These are phyloP conservation scores for Scheffersomyces spartinae DNA, from an alignment of 805 yeast genomes.

Conservation along the genomic window DNA sequence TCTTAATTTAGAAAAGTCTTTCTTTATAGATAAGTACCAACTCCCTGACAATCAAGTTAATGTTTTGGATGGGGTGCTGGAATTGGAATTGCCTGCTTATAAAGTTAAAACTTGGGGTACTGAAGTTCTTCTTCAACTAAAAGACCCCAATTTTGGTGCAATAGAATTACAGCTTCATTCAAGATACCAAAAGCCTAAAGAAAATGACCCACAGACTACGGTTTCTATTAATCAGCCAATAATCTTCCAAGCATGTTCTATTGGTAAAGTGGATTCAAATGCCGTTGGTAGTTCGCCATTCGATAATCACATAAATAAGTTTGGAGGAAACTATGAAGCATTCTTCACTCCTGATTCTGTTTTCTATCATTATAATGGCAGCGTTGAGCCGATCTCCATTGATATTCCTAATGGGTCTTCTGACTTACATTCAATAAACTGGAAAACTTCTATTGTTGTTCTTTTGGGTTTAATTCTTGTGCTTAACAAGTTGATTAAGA, in stretches of 20 bases:
- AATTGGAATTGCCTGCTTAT: conserved; percentile 31
- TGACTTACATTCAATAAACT: too few relatives aligned
- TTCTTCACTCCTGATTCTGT: conserved; percentile 29
- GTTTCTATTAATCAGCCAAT: conserved; percentile 13
- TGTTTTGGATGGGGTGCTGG: conserved; percentile 18
- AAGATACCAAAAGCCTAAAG: conserved; percentile 25
- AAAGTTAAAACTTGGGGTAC: conserved; percentile 27
- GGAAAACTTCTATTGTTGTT: too few relatives aligned
- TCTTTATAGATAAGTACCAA: conserved; percentile 30
- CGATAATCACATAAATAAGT: conserved; percentile 10
- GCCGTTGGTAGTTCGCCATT: conserved; percentile 26
- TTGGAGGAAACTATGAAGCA: conserved; percentile 24
- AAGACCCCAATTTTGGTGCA: conserved; percentile 3
- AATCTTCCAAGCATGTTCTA: conserved; percentile 28
- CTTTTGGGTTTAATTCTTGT: too few relatives aligned
- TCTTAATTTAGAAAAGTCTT: conserved; percentile 16
- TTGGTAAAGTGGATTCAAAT: conserved; percentile 11
- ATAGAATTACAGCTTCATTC: conserved; percentile 24
- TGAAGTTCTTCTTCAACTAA: conserved; percentile 21
- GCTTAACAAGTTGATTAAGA: too few relatives aligned
- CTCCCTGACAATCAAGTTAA: conserved; percentile 12
- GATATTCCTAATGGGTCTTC: too few relatives aligned
- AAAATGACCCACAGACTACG: conserved; percentile 4
- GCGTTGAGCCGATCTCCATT: too few relatives aligned
- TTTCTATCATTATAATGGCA: conserved; percentile 28